Base-by-base conservation (phyloP, 768 basidiomycete genomes). In the button mushroom (Agaricus bisporus) region DNA sequence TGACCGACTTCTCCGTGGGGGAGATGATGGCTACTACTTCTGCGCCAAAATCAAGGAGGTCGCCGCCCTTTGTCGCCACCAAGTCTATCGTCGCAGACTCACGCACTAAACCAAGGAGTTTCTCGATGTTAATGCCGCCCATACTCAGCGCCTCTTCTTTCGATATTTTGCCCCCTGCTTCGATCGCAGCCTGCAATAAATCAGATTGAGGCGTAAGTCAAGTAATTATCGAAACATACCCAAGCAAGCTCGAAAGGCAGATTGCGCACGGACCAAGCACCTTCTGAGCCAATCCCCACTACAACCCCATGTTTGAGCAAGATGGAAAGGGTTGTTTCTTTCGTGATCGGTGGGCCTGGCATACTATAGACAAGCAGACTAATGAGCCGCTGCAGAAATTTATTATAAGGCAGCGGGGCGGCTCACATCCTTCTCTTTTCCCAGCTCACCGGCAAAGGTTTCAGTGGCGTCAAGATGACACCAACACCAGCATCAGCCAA, bases 161-260 rank as follows among this genome's bases (percentile, higher is more conserved):
- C 22, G 71, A 66, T 11, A 81, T 61, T 11, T 60, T 61, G 6
- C 71, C 70, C 2, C 70, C 72, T 20, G 70, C 64, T 60, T 76
- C 76, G 20, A 78, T 70, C 0, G 75, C 71, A 41, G 75, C 70
- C 78, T 79, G 48, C 37, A 48, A 48, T 14, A 53, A 22, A 15
- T 32, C 14, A 51, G 51, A 35, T 49, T 17, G 26, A 15, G 7
- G 10, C 32, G 35, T 29, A 32, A 29, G 50, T 22, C 29, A 20
- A 50, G 11, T 25, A 47, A 17, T 28, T 36, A 12, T 17, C 2
- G 58, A n/a, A 39, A 26, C 81, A 60, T 57, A 86, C 88, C 92
- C 93, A 95, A 41, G 81, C 88, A 28, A 82, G 68, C 58, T 95
- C 91, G 59, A 92, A 88, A 14, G 86, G 80, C 9, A 86, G 75